Conservation (phyloP, 768 basidiomycete species). For the Russula emetica region DNA sequence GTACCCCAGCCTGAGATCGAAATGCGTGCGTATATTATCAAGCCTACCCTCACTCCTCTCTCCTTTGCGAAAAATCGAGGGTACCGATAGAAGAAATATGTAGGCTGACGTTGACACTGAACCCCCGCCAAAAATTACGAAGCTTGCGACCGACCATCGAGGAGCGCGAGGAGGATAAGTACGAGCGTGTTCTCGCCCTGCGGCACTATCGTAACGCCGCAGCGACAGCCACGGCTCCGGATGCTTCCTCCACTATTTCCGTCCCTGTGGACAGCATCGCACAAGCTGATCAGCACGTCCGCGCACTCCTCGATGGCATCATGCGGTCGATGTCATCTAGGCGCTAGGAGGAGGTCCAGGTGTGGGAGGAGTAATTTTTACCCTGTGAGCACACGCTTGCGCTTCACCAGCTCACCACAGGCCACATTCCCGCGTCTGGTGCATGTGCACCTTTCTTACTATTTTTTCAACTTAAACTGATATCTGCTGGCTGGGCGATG, state of each 20-base stretch:
- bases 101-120: slow-evolving; percentile 54
- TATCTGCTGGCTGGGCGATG: too few species aligned
- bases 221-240: not conserved
- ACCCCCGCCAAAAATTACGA: slow-evolving; percentile 85
- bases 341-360: slow-evolving; percentile 89
- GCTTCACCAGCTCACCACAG: slow-evolving; percentile 47
- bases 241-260: slow-evolving; percentile 35
- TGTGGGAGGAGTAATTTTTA: slow-evolving; percentile 93
- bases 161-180: slow-evolving; percentile 86
- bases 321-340: slow-evolving; percentile 84
- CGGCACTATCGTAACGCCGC: slow-evolving; percentile 74
- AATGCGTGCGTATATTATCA: slow-evolving; percentile 52
- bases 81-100: not conserved
- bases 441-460: not conserved
- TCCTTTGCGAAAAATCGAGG: not conserved
- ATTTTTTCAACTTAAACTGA: not conserved
- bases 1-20: slow-evolving; percentile 57
- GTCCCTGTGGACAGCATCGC: slow-evolving; percentile 47
- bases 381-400: slow-evolving; percentile 78
- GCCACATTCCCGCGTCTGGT: slow-evolving; percentile 53
- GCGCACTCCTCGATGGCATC: slow-evolving; percentile 56
- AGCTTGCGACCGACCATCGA: slow-evolving; percentile 84
- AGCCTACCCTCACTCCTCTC: not conserved
- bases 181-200: slow-evolving; percentile 58
- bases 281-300: slow-evolving; percentile 42